These are phyloP conservation scores for Penicillium vulpinum DNA, from an alignment of 2,329 filamentous ascomycete genomes.

Conservation along the genomic window DNA sequence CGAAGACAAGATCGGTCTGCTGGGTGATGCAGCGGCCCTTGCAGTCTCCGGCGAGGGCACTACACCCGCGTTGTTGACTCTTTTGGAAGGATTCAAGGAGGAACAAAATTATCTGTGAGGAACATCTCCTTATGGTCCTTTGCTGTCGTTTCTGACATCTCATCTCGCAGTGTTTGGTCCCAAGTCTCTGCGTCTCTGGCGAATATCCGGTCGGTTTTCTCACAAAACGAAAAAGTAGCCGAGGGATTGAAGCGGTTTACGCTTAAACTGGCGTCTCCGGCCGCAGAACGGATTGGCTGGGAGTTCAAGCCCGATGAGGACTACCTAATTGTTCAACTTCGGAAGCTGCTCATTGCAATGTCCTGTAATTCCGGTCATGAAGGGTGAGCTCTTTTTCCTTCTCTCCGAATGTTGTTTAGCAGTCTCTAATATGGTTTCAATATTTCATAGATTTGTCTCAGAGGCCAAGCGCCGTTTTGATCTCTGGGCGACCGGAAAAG, in stretches of 20 bases:
- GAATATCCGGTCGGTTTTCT: conserved; percentile 81
- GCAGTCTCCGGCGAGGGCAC: conserved; percentile 83
- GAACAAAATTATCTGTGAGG: conserved; percentile 75
- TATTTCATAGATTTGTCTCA: conserved; percentile 57
- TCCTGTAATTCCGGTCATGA: conserved; percentile 77
- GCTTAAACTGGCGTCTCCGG: conserved; percentile 71
- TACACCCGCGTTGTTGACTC: conserved; percentile 76
- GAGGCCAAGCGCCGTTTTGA: conserved; percentile 80
- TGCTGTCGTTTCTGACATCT: conserved; percentile 16
- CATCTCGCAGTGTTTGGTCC: conserved; percentile 66
- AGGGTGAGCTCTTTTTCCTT: conserved; percentile 52
- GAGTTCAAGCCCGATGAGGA: conserved; percentile 75
- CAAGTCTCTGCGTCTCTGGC: conserved; percentile 76
- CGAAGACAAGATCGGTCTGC: conserved; percentile 88
- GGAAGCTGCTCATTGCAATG: conserved; percentile 74
- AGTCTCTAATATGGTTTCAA: neutral
- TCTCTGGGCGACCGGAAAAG: conserved; percentile 67
- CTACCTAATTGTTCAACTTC: conserved; percentile 77
- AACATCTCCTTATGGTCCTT: neutral
- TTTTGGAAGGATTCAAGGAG: conserved; percentile 77
- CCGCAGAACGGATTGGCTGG: conserved; percentile 81
- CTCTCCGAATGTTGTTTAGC: neutral
- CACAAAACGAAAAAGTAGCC: conserved; percentile 70
- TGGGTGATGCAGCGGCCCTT: conserved; percentile 85
- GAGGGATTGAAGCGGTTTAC: conserved; percentile 75